Evolutionary conservation across 345 rosid genomes (phyloP), one percentile per base, ranked within the genome.

Genomic region (Passiflora organensis): DNA sequence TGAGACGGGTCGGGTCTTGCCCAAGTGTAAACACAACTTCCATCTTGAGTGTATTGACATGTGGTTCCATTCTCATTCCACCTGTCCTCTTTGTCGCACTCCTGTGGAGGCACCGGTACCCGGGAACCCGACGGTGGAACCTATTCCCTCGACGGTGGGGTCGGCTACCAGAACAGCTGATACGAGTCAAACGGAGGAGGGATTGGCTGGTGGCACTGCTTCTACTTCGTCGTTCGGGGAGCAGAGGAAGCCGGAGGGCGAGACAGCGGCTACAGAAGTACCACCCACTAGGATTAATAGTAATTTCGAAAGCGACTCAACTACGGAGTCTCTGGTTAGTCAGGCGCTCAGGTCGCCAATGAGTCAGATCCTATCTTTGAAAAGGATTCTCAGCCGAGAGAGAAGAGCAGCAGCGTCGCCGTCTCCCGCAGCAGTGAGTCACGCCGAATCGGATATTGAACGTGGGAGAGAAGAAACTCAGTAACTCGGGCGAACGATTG

Each of bases 31-130:
- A 10, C 99, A 94, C 34, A 75, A 80, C 23, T 94, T 94, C 57
- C 99, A 94, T 39, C 66, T 75, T 17, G 96, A 76, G 1, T 94
- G 97, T 21, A 87, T 89, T 8, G 97, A 94, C 62, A 89, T 89
- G 99, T 94, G 99, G 97, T 87, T 94, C 64, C 88, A 81, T 44
- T 80, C 96, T 39, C 98, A 91, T 59, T 75, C 87, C 42, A 88
- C 95, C 0, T 91, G 96, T 60, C 99, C 97, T 20, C 88, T 94
- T 32, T 94, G 99, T 39, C 89, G 99, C 34, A 64, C 81, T 11
- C 74, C 86, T 2, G 96, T 94, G 11, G 91, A 86, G 43, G 43
- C 43, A n/a, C n/a, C n/a, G n/a, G n/a, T n/a, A n/a, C n/a, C n/a
- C 61, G 71, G 20, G 51, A 56, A 13, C 19, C 56, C 12, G 59